Evolutionary conservation across 192 early-diverging fungal species (phyloP).

Genomic region (Chytriomyces confervae): DNA sequence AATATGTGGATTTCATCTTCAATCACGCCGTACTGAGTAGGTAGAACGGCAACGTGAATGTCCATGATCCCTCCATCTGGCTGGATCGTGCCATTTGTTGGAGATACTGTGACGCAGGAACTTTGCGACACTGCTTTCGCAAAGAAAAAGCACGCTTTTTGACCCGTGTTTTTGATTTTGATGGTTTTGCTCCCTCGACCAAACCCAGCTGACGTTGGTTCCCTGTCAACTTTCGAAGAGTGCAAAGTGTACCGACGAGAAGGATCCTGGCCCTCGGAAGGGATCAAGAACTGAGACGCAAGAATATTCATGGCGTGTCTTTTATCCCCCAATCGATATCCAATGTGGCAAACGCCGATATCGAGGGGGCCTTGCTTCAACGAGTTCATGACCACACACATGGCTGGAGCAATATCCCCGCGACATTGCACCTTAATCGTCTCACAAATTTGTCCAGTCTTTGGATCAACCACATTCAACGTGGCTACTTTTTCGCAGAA

Average conservation of each 20-base stretch:
- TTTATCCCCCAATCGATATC: conserved; percentile 1
- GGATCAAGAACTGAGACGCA: conserved; percentile 28
- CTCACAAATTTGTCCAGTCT: conserved; percentile 17
- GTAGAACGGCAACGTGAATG: conserved; percentile 37
- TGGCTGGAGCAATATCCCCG: conserved; percentile 41
- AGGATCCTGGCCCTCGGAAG: neutral
- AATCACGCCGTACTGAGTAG: conserved; percentile 36
- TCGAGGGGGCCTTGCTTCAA: conserved; percentile 54
- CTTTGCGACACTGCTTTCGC: conserved; percentile 29
- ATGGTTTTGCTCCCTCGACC: conserved; percentile 25
- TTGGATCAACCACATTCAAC: conserved; percentile 43
- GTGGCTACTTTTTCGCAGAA: conserved; percentile 33
- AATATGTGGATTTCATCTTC: conserved; percentile 48
- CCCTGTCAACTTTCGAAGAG: neutral
- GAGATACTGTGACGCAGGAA: conserved; percentile 34
- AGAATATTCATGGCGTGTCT: conserved; percentile 13
- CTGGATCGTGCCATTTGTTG: conserved; percentile 37
- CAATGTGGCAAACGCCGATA: conserved; percentile 46
- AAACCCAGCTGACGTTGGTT: neutral
- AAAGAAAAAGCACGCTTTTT: conserved; percentile 41
- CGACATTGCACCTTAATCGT: conserved; percentile 40
- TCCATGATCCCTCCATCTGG: conserved; percentile 36
- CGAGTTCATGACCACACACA: conserved; percentile 44
- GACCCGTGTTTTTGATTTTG: conserved; percentile 53
- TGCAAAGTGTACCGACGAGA: neutral